Percentiles rank a stretch among this genome's conserved stretches.
Conservation (phyloP, 805 yeast species). For the Saturnispora gosingensis region DNA sequence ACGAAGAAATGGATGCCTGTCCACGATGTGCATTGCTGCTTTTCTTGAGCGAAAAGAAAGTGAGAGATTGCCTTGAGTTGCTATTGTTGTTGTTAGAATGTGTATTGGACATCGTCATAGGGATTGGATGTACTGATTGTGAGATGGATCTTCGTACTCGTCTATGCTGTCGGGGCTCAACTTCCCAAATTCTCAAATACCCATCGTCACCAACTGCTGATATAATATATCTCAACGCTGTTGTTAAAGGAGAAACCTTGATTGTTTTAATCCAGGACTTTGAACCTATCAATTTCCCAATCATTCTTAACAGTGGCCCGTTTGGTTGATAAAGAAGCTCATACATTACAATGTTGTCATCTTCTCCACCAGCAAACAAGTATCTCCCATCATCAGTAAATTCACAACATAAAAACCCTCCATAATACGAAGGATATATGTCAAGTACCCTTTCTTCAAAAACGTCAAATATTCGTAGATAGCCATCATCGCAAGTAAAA, state of each 20-base stretch:
- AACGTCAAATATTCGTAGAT: conserved; percentile 47
- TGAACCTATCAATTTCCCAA: conserved; percentile 37
- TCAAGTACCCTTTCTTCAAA: conserved; percentile 37
- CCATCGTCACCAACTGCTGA: conserved; percentile 53
- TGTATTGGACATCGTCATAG: background rate
- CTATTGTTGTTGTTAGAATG: conserved; percentile 7
- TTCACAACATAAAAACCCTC: conserved; percentile 45
- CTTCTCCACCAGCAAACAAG: conserved; percentile 44
- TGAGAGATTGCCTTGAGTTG: background rate
- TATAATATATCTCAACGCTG: conserved; percentile 34
- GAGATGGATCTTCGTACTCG: background rate
- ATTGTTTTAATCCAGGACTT: conserved; percentile 42
- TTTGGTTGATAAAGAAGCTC: conserved; percentile 21
- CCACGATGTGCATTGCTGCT: background rate
- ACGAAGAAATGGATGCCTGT: background rate
- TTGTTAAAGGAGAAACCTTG: conserved; percentile 31
- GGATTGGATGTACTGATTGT: conserved; percentile 21
- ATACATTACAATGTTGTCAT: conserved; percentile 39
- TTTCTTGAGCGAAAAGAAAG: background rate
- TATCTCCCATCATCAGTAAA: conserved; percentile 42
- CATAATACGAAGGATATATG: conserved; percentile 54
- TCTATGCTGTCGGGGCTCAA: conserved; percentile 31
- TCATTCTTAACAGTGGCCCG: conserved; percentile 15
- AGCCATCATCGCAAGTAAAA: conserved; percentile 59
- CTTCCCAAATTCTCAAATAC: conserved; percentile 42